Conservation (phyloP, 2,329 filamentous ascomycete species). For the Immersiporthe knoxdaviesiana region DNA sequence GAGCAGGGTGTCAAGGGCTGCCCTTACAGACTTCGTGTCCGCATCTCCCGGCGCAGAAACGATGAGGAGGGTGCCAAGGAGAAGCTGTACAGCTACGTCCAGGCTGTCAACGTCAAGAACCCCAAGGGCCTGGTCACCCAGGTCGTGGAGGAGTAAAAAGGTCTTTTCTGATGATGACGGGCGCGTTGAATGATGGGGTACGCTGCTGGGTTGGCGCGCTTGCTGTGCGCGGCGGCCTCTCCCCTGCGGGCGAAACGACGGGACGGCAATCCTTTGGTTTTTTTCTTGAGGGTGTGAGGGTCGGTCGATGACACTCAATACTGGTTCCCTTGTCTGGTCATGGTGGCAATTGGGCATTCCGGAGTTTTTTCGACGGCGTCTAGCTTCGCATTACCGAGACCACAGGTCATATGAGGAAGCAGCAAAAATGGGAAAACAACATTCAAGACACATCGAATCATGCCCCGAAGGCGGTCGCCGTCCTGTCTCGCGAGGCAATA, state of each 20-base stretch:
- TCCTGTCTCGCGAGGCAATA: not conserved
- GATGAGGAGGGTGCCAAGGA: constrained; percentile 99
- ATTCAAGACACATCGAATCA: constrained; percentile 25
- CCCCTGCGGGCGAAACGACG: constrained; percentile 14
- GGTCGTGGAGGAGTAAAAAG: constrained; percentile 69
- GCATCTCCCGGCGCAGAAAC: constrained; percentile 99
- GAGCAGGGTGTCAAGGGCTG: constrained; percentile 99
- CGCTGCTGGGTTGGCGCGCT: constrained; percentile 10
- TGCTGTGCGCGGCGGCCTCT: not conserved
- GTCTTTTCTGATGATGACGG: constrained; percentile 20
- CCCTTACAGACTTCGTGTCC: constrained; percentile 93
- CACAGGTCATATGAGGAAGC: constrained; percentile 37
- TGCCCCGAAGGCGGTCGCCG: not conserved
- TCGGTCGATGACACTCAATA: constrained; percentile 34
- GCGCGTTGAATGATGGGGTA: constrained; percentile 31
- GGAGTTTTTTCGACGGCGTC: constrained; percentile 48
- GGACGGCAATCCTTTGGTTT: constrained; percentile 24
- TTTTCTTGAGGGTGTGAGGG: constrained; percentile 27
- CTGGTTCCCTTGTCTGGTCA: constrained; percentile 39
- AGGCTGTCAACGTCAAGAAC: constrained; percentile 99
- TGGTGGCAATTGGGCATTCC: constrained; percentile 48
- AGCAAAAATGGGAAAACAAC: constrained; percentile 28
- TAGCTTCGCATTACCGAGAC: constrained; percentile 48
- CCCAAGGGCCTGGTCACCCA: constrained; percentile 95
- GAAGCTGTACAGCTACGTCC: constrained; percentile 99